Evolutionary conservation across 768 basidiomycete species (phyloP), one percentile per base, ranked within the genome.

Genomic region (Mycena crocata): DNA sequence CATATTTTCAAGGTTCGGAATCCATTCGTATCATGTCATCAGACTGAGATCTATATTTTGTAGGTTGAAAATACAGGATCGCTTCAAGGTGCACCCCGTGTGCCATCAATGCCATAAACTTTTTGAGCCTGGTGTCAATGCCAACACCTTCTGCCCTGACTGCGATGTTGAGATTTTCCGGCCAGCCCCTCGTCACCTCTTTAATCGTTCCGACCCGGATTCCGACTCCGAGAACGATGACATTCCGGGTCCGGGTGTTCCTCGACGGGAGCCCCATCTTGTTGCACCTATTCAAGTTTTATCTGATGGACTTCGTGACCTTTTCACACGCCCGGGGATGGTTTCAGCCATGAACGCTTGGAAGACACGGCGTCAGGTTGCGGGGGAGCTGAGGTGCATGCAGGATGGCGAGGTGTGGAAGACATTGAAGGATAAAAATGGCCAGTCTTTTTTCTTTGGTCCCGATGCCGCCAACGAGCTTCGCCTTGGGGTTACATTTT

Each of bases 261-360:
- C 13, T 2, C 24, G 14, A 28, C 2, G 12, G 45, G 45, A 7
- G 28, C 24, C 19, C 59, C 64, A 64, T 24, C 32, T 66, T 40
- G 70, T 49, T 10, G 52, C 70, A 5, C 72, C 72, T 21, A 66
- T 72, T 15, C 59, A 72, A 39, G 35, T 62, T 9, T 42, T 72
- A 19, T 72, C 66, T 1, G 40, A 37, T 14, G 39, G 61, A 5
- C 67, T 72, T 1, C 23, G 31, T 0, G 61, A 64, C 13, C 44
- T 68, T 4, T 60, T 74, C 6, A 21, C 66, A 9, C 54, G 46
- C 12, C 62, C 48, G 3, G 62, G 54, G 3, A 67, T 64, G 23
- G 71, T 68, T 21, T 39, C 57, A 2, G 56, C 37, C 2, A 51
- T 67, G 5, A 57, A 70, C 19, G 31, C 30, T 3, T 72, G 72